phyloP scores from a whole-genome alignment of 2,329 filamentous ascomycete species.

The Sclerotinia spermophila region DNA sequence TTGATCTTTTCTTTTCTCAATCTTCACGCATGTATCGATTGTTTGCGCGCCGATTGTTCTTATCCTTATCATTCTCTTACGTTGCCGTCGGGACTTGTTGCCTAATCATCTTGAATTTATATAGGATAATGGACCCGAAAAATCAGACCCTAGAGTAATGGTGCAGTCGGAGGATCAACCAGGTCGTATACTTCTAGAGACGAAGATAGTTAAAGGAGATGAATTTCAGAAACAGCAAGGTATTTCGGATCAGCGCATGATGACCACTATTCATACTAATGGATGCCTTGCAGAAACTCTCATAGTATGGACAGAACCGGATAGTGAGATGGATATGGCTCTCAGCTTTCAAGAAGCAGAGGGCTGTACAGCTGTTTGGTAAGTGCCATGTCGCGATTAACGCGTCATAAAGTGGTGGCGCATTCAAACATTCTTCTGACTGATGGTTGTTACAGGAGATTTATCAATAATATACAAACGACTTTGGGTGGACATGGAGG shows the following conservation, averaged over 20 bases:
- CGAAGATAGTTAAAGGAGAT: constrained; percentile 87
- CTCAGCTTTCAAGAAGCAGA: constrained; percentile 97
- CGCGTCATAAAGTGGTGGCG: not conserved
- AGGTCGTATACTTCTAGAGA: constrained; percentile 78
- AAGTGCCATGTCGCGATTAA: constrained; percentile 33
- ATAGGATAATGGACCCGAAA: constrained; percentile 53
- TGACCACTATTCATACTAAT: constrained; percentile 31
- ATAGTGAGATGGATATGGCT: constrained; percentile 88
- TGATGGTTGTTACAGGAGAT: constrained; percentile 61
- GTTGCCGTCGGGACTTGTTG: constrained; percentile 19
- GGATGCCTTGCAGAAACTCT: constrained; percentile 70
- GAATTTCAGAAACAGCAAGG: constrained; percentile 98
- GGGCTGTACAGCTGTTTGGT: constrained; percentile 91
- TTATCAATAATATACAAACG: constrained; percentile 80
- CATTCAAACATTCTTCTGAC: constrained; percentile 12
- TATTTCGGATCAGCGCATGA: constrained; percentile 42
- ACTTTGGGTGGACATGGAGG: constrained; percentile 64
- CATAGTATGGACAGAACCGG: constrained; percentile 92
- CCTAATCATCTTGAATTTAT: constrained; percentile 34
- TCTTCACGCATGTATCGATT: not conserved
- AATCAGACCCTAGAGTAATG: constrained; percentile 81
- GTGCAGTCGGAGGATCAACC: constrained; percentile 94
- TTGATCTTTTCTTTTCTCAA: constrained; percentile 9
- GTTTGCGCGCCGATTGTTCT: not conserved
- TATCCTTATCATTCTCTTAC: not conserved